phyloP scores from a whole-genome alignment of 805 yeast species.

The Candida bentonensis region DNA sequence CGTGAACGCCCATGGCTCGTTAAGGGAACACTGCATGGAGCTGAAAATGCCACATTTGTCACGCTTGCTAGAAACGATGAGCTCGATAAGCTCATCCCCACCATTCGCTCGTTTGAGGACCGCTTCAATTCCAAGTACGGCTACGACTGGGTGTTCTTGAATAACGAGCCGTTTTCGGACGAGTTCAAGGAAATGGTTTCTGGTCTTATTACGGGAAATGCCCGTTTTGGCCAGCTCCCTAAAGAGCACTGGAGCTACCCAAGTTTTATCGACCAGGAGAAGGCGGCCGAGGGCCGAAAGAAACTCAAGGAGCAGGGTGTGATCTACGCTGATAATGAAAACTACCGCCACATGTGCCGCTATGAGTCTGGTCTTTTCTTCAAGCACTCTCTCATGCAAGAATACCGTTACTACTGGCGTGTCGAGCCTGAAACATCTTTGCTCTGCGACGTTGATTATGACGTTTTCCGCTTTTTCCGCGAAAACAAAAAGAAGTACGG shows the following conservation, averaged over 20 bases:
- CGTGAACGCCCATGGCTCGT: not conserved
- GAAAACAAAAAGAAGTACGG: conserved; percentile 62
- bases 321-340: conserved; percentile 60
- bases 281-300: conserved; percentile 50
- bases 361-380: conserved; percentile 77
- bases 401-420: conserved; percentile 85
- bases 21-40: not conserved
- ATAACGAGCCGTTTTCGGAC: conserved; percentile 61
- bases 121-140: conserved; percentile 62
- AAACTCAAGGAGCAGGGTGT: conserved; percentile 39
- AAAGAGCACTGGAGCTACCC: conserved; percentile 82
- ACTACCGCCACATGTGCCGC: conserved; percentile 86
- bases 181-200: conserved; percentile 48
- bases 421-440: conserved; percentile 73
- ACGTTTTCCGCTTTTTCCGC: conserved; percentile 67
- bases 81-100: conserved; percentile 37
- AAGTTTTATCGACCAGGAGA: conserved; percentile 56
- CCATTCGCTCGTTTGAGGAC: conserved; percentile 62
- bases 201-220: conserved; percentile 47
- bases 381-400: conserved; percentile 49
- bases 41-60: conserved; percentile 31
- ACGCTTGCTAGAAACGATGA: conserved; percentile 61
- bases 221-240: conserved; percentile 61
- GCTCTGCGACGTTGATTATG: conserved; percentile 67
- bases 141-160: conserved; percentile 88